Evolutionary conservation across 2,329 filamentous ascomycete genomes (phyloP), one percentile per base, ranked within the genome.

Genomic region (Chrysoporthe puriensis): DNA sequence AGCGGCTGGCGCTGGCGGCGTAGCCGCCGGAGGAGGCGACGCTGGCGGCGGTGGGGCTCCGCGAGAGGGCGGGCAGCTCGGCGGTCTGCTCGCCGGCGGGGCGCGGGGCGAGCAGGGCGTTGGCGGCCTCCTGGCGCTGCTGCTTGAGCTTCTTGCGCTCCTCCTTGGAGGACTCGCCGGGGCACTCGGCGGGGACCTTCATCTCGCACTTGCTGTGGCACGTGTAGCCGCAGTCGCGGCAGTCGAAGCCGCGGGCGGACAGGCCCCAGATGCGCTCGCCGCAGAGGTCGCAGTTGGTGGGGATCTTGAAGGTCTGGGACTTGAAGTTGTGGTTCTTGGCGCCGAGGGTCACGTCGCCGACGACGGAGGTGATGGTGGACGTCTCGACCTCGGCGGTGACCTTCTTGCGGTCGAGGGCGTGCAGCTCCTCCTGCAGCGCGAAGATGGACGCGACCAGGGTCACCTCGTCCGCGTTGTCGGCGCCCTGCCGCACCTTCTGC

Each of bases 171-270:
- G 96, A 89, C 76, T 98, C 96, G 62, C 96, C 96, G 0, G 96
- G 96, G 76, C 96, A 99, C 76, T 97, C 93, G 8, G 96, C 92
- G 0, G 96, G 94, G 0, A 98, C 96, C 80, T 98, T 99, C 91
- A 99, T 96, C 82, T 99, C 93, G 78, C 96, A 99, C 81, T 99
- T 99, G 83, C 90, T 96, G 80, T 99, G 96, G 76, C 96, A 99
- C 1, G 94, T 97, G 80, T 97, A 99, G 44, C 96, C 96, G 75
- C 96, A 99, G 78, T 98, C 95, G 73, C 91, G 88, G 76, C 96
- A 99, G 77, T 97, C 94, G 76, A 97, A 96, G 0, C 96, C 96
- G 80, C 99, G 99, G 48, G 96, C 95, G 42, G 93, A 97, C 52
- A 99, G 79, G 0, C 96, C 96, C 96, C 96, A 99, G 77, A 99